Percentiles rank a stretch among this genome's conserved stretches.
These are phyloP conservation scores for Turritis glabra DNA, from an alignment of 345 rosid genomes.

Conservation along the genomic window DNA sequence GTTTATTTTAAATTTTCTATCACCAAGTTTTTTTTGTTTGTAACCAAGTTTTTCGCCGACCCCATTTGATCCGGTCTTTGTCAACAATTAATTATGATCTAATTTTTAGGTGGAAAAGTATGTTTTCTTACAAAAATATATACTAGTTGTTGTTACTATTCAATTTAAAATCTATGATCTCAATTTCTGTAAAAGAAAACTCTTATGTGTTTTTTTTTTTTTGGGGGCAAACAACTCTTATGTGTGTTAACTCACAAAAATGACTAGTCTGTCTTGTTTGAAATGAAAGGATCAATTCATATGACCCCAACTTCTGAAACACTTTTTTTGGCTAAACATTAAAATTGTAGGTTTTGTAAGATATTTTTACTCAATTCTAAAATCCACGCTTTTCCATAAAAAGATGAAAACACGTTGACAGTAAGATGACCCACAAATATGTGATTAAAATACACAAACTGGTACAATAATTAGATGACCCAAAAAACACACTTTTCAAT, in stretches of 20 bases:
- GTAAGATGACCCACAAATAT: not conserved
- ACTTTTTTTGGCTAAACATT: not conserved
- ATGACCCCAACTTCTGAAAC: not conserved
- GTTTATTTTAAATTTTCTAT: not conserved
- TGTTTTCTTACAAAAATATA: not conserved
- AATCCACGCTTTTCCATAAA: not conserved
- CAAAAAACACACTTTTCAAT: not conserved
- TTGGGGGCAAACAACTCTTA: no score
- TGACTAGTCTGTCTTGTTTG: no score
- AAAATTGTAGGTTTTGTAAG: not conserved
- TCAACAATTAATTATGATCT: constrained; percentile 28
- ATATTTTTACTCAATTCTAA: not conserved
- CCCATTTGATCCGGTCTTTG: constrained; percentile 33
- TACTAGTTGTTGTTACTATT: constrained; percentile 14
- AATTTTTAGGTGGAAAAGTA: constrained; percentile 8
- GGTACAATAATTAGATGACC: not conserved
- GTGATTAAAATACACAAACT: not conserved
- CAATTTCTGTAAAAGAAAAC: constrained; percentile 1
- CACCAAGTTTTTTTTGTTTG: not conserved
- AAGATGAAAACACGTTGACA: not conserved
- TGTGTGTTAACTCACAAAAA: no score
- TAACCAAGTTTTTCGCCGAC: constrained; percentile 24
- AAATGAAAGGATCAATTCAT: not conserved
- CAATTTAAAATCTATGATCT: not conserved
- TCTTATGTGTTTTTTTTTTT: no score